Percentiles rank a stretch among this genome's conserved stretches.
These are phyloP conservation scores for Turnera subulata DNA, from an alignment of 345 rosid genomes.

Conservation along the genomic window DNA sequence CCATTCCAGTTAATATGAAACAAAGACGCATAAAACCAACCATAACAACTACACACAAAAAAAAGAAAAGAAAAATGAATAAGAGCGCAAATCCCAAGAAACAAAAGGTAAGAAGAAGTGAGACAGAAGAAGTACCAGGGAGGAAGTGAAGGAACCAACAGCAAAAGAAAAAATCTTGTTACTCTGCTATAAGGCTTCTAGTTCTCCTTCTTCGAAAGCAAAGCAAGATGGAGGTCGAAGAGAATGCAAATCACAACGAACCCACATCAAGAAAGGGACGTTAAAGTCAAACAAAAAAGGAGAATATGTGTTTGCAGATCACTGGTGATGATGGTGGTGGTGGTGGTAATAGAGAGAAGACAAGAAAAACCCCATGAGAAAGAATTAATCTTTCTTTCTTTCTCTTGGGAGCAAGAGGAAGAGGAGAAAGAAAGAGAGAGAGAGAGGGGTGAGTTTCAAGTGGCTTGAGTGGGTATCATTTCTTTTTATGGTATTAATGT, in stretches of 20 bases:
- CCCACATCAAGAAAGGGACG: not conserved
- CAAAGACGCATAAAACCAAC: not conserved
- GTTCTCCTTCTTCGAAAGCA: constrained; percentile 4
- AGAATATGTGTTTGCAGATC: not conserved
- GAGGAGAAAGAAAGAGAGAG: not conserved
- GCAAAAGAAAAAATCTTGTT: not conserved
- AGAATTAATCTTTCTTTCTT: constrained; percentile 6
- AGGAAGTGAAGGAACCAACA: constrained; percentile 2
- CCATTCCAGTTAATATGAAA: not conserved
- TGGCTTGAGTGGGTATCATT: constrained; percentile 9
- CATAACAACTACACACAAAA: not conserved
- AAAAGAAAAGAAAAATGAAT: constrained; percentile 1
- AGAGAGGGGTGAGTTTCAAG: not conserved
- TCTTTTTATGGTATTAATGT: constrained; percentile 4
- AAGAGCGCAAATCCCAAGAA: constrained; percentile 12
- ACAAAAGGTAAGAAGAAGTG: not conserved
- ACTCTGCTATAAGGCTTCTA: not conserved
- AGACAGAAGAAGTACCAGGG: constrained; percentile 5
- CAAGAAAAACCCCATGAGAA: constrained; percentile 2
- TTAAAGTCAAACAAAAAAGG: constrained; percentile 7
- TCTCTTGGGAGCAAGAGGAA: not conserved
- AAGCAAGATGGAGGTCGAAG: not conserved
- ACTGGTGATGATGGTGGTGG: too few relatives aligned
- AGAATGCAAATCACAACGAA: constrained; percentile 3
- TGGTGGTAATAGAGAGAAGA: constrained; percentile 4